Evolutionary conservation across 306 rosid genomes (phyloP), one percentile per base, ranked within the genome.

Genomic region (Citrullus colocynthis): DNA sequence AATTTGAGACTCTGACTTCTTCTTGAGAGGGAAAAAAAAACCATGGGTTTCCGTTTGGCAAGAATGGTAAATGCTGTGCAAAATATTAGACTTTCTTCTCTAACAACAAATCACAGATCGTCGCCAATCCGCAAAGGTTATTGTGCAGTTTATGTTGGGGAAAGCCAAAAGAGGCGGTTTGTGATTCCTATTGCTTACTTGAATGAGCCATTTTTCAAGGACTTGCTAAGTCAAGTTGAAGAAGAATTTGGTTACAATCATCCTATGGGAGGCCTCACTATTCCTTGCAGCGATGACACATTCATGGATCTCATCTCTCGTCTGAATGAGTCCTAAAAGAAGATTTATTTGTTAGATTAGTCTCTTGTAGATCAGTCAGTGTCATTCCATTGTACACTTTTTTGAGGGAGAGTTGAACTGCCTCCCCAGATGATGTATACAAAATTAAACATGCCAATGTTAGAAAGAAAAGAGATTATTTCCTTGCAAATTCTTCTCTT

Each of bases 181-280:
- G 60, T 48, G 42, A 72, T 72, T 72, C 77, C 77, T 15, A 12
- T 72, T 1, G 44, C 77, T 74, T 74, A 74, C 78, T 74, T 74
- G 62, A 74, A 74, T 1, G 44, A 74, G 18, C 78, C 78, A 17
- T 28, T 32, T 74, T 74, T 52, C 78, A 74, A 34, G 62, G 78
- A 74, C 62, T 7, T 74, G 78, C 45, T 74, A 9, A 74, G 32
- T 52, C 78, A 18, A 52, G 62, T 56, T 34, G 78, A 11, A 74
- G 62, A 74, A 74, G 78, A 74, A 52, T 74, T 51, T 74, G 78
- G 78, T 74, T 74, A 52, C 16, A 54, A 52, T 32, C 78, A 74
- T 74, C 62, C 78, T 52, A 74, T 74, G 78, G 78, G 78, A 74
- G 62, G 78, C 62, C 62, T 74, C 10, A 74, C 78, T 30, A 74